Evolutionary conservation across 495 filamentous ascomycete species (phyloP), one percentile per base, ranked within the genome.

Genomic region (Aspergillus biplanus): DNA sequence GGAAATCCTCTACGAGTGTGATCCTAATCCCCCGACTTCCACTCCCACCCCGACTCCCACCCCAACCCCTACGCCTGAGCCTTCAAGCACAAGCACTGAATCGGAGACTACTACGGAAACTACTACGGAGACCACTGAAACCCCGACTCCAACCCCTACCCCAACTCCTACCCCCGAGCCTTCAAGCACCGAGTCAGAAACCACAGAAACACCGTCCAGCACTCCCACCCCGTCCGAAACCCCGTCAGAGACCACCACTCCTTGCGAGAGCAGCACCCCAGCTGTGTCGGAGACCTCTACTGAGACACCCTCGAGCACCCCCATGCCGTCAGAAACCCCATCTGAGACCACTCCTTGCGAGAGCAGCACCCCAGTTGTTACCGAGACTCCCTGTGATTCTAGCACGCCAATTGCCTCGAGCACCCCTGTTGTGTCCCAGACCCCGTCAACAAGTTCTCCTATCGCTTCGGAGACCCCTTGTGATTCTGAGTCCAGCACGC

Each of bases 1-100:
- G 63, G 59, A 78, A 1, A 77, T 83, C 49, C 68, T 86, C 15
- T 63, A 65, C 21, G 61, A 67, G 8, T 67, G 64, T 56, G 73
- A 72, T 66, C 73, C 76, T 54, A 63, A 65, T 34, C 72, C 69
- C 35, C 50, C 71, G 3, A 70, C 65, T 0, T 31, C 67, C 7
- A 61, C 69, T 3, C 63, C 69, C 48, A 58, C 58, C 21, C 69
- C 48, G 50, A 62, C 59, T 5, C 64, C 58, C 12, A 62, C 68
- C 18, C 69, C 68, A 2, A 69, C 68, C 0, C 69, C 70, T 13
- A 59, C 56, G 2, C 37, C 56, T 4, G 33, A 39, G 6, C 21
- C 33, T 9, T 33, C 56, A 6, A 48, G 42, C 15, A 32, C 39
- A 5, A 60, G 33, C 33, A 35, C 57, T 5, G 42, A 39, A 3